Evolutionary conservation across 108 stramenopile species (phyloP), one percentile per base, ranked within the genome.

Genomic region (Fragilaria radians): DNA sequence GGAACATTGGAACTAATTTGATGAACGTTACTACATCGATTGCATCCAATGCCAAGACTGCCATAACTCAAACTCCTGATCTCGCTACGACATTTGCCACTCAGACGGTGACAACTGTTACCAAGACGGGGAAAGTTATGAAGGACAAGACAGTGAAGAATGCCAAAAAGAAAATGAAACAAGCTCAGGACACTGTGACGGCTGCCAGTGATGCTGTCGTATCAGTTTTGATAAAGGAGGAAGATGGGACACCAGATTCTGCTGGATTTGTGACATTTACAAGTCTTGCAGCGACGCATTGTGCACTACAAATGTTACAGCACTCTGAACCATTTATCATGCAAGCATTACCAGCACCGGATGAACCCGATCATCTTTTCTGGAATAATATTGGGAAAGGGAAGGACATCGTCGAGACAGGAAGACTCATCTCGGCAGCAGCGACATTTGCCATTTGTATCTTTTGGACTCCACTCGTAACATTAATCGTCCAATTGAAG

Each of bases 361-460:
- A 68, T n/a, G 54, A 19, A 48, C 30, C 59, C 2, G 27, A 49
- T 5, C 4, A 66, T 60, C 42, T 70, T 7, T 70, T 57, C 46
- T 79, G 78, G 78, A 33, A 28, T 21, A 79, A 79, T 30, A 62
- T 74, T 24, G 70, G 78, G 4, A 49, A 52, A 29, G 23, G 54
- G 5, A 63, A 71, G 53, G 32, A 63, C 24, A 17, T 17, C 4
- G 47, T 46, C 23, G 70, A 79, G 50, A 27, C 62, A 18, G 78
- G 78, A 32, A 57, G 56, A 34, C 59, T 79, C 1, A 36, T 71
- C 2, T 63, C 66, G 28, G 34, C 62, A 23, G 57, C 52, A 28
- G 42, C 65, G 7, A 74, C 78, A 0, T 47, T 42, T 9, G 17
- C 55, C 2, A 54, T 74, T 14, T 74, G 73, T 51, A 48, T 74